Conservation (phyloP, 371 early-diverging fungal species). For the Nematocida ironsii region DNA sequence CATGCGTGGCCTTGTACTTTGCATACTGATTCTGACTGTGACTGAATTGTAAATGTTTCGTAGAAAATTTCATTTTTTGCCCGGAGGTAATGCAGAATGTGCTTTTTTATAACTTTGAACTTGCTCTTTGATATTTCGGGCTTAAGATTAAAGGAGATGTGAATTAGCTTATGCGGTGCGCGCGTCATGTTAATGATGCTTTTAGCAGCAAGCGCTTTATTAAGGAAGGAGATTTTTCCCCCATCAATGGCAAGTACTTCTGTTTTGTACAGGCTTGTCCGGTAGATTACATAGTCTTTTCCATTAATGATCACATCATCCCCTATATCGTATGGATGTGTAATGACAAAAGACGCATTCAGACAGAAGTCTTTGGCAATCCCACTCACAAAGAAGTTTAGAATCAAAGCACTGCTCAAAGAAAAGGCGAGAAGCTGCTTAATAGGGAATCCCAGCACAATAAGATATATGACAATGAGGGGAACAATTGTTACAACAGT, state of each 20-base stretch:
- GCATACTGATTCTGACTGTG: slow-evolving; percentile 53
- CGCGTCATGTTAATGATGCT: slow-evolving; percentile 69
- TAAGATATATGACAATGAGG: slow-evolving; percentile 63
- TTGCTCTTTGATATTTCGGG: slow-evolving; percentile 47
- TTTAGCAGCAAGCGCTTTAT: slow-evolving; percentile 68
- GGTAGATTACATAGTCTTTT: slow-evolving; percentile 63
- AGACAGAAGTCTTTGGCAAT: slow-evolving; percentile 63
- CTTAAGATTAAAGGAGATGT: slow-evolving; percentile 64
- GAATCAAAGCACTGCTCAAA: slow-evolving; percentile 65
- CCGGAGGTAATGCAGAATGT: slow-evolving; percentile 63
- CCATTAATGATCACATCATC: slow-evolving; percentile 69
- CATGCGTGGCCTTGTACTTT: slow-evolving; percentile 63
- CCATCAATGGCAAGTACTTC: slow-evolving; percentile 66
- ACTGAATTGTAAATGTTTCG: slow-evolving; percentile 66
- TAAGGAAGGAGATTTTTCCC: slow-evolving; percentile 69
- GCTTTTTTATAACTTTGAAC: slow-evolving; percentile 59
- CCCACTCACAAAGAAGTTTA: slow-evolving; percentile 67
- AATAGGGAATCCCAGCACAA: slow-evolving; percentile 66
- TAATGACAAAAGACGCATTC: slow-evolving; percentile 66
- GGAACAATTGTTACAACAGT: slow-evolving; percentile 50
- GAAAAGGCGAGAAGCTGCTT: slow-evolving; percentile 66
- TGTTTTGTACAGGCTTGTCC: slow-evolving; percentile 65
- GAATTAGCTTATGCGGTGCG: slow-evolving; percentile 69
- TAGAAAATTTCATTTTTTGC: slow-evolving; percentile 62
- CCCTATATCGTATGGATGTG: slow-evolving; percentile 71